Conservation (phyloP, 768 basidiomycete genomes). For the Tephrocybe rancida region DNA sequence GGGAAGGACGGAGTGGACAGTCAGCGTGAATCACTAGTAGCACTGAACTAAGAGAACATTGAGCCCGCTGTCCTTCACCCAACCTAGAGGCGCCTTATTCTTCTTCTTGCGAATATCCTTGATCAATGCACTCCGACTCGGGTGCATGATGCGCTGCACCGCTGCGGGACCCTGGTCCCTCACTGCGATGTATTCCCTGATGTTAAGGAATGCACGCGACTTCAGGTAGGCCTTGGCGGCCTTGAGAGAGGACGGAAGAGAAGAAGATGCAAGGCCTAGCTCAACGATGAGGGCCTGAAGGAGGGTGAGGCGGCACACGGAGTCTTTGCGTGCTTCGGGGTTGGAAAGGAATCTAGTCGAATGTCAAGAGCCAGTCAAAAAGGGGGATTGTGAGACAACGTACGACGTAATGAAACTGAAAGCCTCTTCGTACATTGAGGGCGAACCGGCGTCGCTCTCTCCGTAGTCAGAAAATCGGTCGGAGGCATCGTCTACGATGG, state of each 20-base stretch:
- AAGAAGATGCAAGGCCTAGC: slow-evolving; percentile 58
- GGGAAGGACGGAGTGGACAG: background rate
- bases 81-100: slow-evolving; percentile 45
- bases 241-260: slow-evolving; percentile 61
- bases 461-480: slow-evolving; percentile 41
- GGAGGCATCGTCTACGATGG: slow-evolving; percentile 55
- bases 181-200: slow-evolving; percentile 71
- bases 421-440: slow-evolving; percentile 58
- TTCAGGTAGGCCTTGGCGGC: slow-evolving; percentile 72
- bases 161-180: slow-evolving; percentile 66
- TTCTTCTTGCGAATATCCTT: slow-evolving; percentile 56
- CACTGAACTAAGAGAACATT: slow-evolving; percentile 64
- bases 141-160: slow-evolving; percentile 62
- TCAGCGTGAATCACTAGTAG: slow-evolving; percentile 33
- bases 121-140: slow-evolving; percentile 61
- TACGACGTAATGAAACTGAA: slow-evolving; percentile 63
- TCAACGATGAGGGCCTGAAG: slow-evolving; percentile 79
- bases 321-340: slow-evolving; percentile 42
- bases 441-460: slow-evolving; percentile 27
- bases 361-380: background rate
- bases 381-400: slow-evolving; percentile 28
- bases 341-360: slow-evolving; percentile 51
- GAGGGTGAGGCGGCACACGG: slow-evolving; percentile 55
- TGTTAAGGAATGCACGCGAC: slow-evolving; percentile 66
- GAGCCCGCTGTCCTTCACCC: slow-evolving; percentile 67